Evolutionary conservation across 2,329 filamentous ascomycete genomes (phyloP).

Genomic region (Penicillium freii): DNA sequence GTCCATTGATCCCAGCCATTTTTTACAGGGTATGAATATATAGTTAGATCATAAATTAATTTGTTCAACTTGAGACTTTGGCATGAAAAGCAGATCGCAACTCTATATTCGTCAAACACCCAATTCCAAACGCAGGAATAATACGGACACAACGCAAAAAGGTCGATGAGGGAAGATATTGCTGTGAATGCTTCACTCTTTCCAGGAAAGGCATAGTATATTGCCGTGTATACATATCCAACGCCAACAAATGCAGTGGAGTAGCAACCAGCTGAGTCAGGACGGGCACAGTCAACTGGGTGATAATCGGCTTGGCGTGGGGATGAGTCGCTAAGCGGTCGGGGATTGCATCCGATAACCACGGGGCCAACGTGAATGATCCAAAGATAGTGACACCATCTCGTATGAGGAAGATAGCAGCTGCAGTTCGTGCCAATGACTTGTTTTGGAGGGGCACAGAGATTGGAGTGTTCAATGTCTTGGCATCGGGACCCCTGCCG

Average conservation of each 20-base stretch:
- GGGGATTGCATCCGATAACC: slow-evolving; percentile 23
- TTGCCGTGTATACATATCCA: slow-evolving; percentile 72
- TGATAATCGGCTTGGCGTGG: slow-evolving; percentile 25
- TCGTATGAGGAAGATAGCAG: slow-evolving; percentile 68
- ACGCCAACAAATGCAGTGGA: slow-evolving; percentile 76
- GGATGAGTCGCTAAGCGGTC: slow-evolving; percentile 22
- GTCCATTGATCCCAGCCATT: not conserved
- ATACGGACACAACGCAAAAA: slow-evolving; percentile 75
- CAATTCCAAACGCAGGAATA: slow-evolving; percentile 80
- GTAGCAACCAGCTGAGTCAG: slow-evolving; percentile 74
- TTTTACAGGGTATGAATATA: not conserved
- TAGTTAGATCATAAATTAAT: not conserved
- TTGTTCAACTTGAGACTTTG: slow-evolving; percentile 3
- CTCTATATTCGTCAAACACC: slow-evolving; percentile 72
- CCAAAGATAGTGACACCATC: slow-evolving; percentile 81
- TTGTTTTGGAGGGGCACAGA: slow-evolving; percentile 10
- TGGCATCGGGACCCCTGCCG: slow-evolving; percentile 50
- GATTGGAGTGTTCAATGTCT: slow-evolving; percentile 51
- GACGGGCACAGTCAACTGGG: slow-evolving; percentile 77
- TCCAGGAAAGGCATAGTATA: slow-evolving; percentile 47
- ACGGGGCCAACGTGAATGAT: slow-evolving; percentile 30
- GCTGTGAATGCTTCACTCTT: slow-evolving; percentile 60
- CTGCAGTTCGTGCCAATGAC: slow-evolving; percentile 17
- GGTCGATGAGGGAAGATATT: slow-evolving; percentile 67
- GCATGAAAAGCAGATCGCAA: slow-evolving; percentile 23